Evolutionary conservation across 192 early-diverging fungal genomes (phyloP), one percentile per base, ranked within the genome.

Genomic region (Rhizophagus clarus): DNA sequence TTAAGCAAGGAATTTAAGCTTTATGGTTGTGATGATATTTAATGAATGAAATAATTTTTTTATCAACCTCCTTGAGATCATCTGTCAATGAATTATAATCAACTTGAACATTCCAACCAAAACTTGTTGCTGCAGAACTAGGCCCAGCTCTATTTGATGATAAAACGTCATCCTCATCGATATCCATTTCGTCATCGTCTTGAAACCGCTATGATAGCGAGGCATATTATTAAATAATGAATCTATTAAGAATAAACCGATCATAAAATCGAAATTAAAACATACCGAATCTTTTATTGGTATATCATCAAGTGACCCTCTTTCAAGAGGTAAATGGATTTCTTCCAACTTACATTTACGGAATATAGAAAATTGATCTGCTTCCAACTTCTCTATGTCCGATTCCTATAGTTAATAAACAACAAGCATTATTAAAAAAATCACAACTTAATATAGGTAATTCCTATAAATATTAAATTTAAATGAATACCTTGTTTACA

Each of bases 321-420:
- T 85, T 22, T 88, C 72, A 61, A 98, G 87, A 56, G 97, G 97
- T 45, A 99, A 79, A 10, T 92, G 88, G 71, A 99, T 96, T 61
- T 98, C 96, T 79, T 98, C 97, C 66, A 98, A 85, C 84, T 97
- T 97, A 86, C 97, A 98, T 31, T 89, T 85, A 72, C 96, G 89
- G 68, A 97, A 92, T 45, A 98, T 93, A 0, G 93, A 88, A 1
- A 94, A 86, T 61, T 90, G 87, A 47, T 98, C 96, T 6, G 91
- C 93, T 62, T 89, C 88, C 2, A 91, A 67, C 61, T 94, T 93
- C 68, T 98, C 96, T n/a, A 96, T 88, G 70, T 95, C 86, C 1
- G 93, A 84, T 86, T 93, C 91, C 85, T 86, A 68, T 60, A 74
- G 61, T 61, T 17, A 76, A 32, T 51, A 17, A 60, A 20, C 26